A percentile compares a stretch with the other conserved stretches of the same genome.
Conservation (phyloP, 352 stramenopile species). For the Pythium utonaiense region DNA sequence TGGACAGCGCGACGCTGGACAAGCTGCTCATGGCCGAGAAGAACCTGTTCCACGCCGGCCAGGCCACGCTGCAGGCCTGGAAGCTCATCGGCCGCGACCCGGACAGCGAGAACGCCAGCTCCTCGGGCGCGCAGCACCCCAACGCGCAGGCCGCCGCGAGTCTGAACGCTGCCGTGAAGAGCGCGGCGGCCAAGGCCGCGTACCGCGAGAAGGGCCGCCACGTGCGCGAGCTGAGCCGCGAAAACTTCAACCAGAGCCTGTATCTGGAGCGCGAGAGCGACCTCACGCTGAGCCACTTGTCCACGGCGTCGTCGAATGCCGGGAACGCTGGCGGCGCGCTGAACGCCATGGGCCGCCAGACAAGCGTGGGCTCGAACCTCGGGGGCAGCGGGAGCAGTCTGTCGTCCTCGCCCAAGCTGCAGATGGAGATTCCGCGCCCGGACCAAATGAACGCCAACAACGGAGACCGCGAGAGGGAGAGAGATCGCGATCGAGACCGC, state of each 20-base stretch:
- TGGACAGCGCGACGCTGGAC: conserved; percentile 80
- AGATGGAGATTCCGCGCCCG: conserved; percentile 48
- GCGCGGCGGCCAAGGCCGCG: conserved; percentile 10
- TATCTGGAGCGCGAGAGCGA: conserved; percentile 23
- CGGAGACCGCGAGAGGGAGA: not conserved
- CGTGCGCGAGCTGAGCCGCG: not conserved
- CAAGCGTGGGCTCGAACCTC: conserved; percentile 10
- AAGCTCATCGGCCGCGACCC: conserved; percentile 59
- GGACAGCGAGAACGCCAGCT: conserved; percentile 5
- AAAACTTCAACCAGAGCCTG: not conserved
- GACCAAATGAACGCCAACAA: not conserved
- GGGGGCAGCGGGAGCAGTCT: not conserved
- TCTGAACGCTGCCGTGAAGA: conserved; percentile 21
- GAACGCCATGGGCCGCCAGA: not conserved
- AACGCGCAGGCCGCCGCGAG: conserved; percentile 19
- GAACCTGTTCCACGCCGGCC: conserved; percentile 72
- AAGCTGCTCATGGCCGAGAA: conserved; percentile 81
- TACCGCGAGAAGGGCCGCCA: not conserved
- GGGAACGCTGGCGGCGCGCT: not conserved
- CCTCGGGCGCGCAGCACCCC: conserved; percentile 2
- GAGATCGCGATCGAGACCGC: not conserved
- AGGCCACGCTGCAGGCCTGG: conserved; percentile 80
- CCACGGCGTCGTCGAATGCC: not conserved
- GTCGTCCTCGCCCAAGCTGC: conserved; percentile 42
- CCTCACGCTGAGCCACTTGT: conserved; percentile 17